Base-by-base conservation (phyloP, 2,329 filamentous ascomycete genomes). In the Colletotrichum sp. region DNA sequence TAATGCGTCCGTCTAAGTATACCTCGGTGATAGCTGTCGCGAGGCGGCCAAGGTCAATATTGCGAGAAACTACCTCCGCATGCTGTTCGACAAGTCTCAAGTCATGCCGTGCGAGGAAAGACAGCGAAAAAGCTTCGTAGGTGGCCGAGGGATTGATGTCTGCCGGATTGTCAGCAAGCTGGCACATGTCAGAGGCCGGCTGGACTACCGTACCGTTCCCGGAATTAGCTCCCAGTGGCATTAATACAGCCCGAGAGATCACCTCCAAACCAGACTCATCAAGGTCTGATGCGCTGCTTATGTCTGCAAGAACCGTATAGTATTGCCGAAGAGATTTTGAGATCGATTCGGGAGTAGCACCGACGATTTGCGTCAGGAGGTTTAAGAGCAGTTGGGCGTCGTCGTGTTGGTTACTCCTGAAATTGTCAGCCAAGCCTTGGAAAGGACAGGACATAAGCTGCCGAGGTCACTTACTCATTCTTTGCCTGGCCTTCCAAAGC, bases 51-150 rank as follows among this genome's bases (percentile, higher is more conserved):
- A 86, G 78, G 34, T 88, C 81, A 34, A 92, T 79, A 24, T 78
- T 73, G 4, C 80, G 76, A 9, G 85, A 83, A 18, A 90, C 83
- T 0, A 57, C 65, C 18, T 72, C 73, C 7, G 87, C 82, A 18
- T 87, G 84, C 14, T 80, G 77, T 77, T 90, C 86, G 43, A 91
- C 83, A 8, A 87, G 79, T 2, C 70, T 55, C 4, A 91, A 70
- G 16, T 85, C 80, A 14, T 52, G 78, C 16, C 80, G 80, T 2
- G 84, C 80, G 12, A 89, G 75, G 72, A 88, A 88, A 6, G 79
- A 79, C n/a, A 82, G 79, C 4, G 84, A 84, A 68, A 89, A 82
- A 6, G 84, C 82, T 26, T 75, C 72, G 48, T 87, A 87, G 1
- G 83, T 82, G 6, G 64, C 65, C 39, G 36, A 59, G n/a, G 52